Base-by-base conservation (phyloP, 352 stramenopile genomes). In the Phytophthora melonis region DNA sequence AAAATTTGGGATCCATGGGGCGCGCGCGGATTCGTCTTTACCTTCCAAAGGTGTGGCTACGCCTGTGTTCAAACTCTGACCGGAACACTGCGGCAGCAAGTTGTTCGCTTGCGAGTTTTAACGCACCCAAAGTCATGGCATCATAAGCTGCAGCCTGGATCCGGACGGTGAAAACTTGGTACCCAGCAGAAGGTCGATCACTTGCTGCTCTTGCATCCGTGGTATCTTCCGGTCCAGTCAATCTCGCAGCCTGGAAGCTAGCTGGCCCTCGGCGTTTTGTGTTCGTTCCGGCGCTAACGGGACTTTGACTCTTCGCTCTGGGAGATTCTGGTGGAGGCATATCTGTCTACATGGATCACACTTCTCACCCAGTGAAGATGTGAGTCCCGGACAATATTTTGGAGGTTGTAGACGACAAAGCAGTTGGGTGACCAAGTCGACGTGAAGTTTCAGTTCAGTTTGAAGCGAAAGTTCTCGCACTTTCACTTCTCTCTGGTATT, bases 71-170 rank as follows among this genome's bases (percentile, higher is more conserved):
- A 94, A 63, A 93, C 84, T 14, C 77, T 95, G 11, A 80, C 68
- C 19, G 82, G n/a, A 77, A 1, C 88, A 95, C 63, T 56, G 72
- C 19, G 81, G 85, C 9, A 90, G 79, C 55, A n/a, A n/a, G 73
- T 95, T 54, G 83, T 81, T n/a, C 75, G 76, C 25, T 25, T 95
- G 41, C 74, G 75, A 58, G 58, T 92, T 5, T 59, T 91, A 52
- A 64, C 73, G 0, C 77, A 89, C 53, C n/a, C 81, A 85, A 32
- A 78, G 80, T 13, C 63, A 86, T 59, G 84, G 69, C 0, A 72
- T 94, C n/a, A 76, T 93, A 30, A 94, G 82, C 73, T 90, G 84
- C 66, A 93, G 85, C 49, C 64, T 92, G 16, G 88, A 94, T 63
- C n/a, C 81, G 80, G 18, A 90, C 85, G 0, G 82, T 94, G 58